These are phyloP conservation scores for Chlorella ohadii DNA, from an alignment of 139 green algal genomes.

Conservation along the genomic window DNA sequence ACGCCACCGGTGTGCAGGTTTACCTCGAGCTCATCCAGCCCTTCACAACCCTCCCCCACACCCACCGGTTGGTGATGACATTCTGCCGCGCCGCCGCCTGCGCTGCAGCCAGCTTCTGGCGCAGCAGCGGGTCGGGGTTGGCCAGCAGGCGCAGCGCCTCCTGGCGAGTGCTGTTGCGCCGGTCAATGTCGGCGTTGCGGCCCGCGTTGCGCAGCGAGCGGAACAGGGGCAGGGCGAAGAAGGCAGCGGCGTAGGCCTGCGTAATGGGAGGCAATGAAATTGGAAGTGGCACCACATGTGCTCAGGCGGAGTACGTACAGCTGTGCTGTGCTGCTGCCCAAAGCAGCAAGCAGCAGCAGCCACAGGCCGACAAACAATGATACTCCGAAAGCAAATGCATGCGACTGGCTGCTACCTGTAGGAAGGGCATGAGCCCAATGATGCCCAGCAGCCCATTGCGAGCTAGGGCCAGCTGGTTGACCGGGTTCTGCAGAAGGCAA, in stretches of 20 bases:
- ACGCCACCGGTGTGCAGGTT: no score
- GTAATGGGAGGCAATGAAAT: constrained; percentile 22
- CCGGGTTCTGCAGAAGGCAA: constrained; percentile 36
- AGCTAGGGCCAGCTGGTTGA: constrained; percentile 48
- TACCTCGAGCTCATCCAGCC: no score
- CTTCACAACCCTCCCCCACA: no score
- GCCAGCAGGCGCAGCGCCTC: constrained; percentile 40
- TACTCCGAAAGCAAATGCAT: no score
- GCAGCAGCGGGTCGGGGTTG: constrained; percentile 11
- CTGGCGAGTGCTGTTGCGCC: constrained; percentile 70
- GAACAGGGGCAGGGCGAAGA: constrained; percentile 87
- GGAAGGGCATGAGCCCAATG: constrained; percentile 56
- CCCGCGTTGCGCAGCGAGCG: constrained; percentile 61
- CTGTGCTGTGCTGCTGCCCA: not conserved
- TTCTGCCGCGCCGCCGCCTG: not conserved
- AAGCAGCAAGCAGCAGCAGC: not conserved
- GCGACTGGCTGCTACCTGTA: no score
- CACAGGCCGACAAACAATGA: not conserved
- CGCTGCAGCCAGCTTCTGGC: constrained; percentile 22
- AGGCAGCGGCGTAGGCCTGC: constrained; percentile 83
- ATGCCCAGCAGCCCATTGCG: constrained; percentile 55
- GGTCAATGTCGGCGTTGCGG: constrained; percentile 79
- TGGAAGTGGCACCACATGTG: not conserved
- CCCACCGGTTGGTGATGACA: constrained; percentile 17
- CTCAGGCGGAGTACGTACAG: not conserved